Conservation (phyloP, 306 rosid genomes). For the barrel medic (Medicago truncatula) region DNA sequence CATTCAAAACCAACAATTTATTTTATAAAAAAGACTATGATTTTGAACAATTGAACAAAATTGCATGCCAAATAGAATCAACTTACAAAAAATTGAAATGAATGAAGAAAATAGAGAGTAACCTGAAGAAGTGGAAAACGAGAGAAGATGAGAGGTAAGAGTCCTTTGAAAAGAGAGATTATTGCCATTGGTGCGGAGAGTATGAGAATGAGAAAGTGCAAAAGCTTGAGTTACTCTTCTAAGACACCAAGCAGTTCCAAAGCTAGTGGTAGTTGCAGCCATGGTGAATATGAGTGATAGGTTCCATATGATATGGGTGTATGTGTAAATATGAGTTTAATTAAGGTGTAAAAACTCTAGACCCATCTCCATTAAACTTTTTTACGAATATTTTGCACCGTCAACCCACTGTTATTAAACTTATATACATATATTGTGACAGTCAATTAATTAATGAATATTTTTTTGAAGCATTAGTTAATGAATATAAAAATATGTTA, state of each 20-base stretch:
- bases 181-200: slow-evolving; percentile 37
- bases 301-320: neutral
- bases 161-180: slow-evolving; percentile 47
- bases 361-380: too few species aligned
- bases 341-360: too few species aligned
- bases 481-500: too few species aligned
- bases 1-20: slow-evolving; percentile 38
- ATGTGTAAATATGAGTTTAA: too few species aligned
- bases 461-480: too few species aligned
- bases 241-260: slow-evolving; percentile 50
- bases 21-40: slow-evolving; percentile 9
- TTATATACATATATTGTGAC: too few species aligned
- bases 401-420: too few species aligned
- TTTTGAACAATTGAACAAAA: slow-evolving; percentile 31
- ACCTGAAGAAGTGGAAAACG: slow-evolving; percentile 72
- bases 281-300: slow-evolving; percentile 23
- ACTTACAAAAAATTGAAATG: neutral
- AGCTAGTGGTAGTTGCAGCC: slow-evolving; percentile 67
- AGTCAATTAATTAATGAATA: too few species aligned
- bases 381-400: too few species aligned
- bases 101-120: neutral
- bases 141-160: slow-evolving; percentile 49
- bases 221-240: slow-evolving; percentile 53
- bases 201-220: slow-evolving; percentile 39
- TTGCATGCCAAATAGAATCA: slow-evolving; percentile 33